Evolutionary conservation across 495 filamentous ascomycete species (phyloP).

Genomic region (Staphylotrichum tortipilum): DNA sequence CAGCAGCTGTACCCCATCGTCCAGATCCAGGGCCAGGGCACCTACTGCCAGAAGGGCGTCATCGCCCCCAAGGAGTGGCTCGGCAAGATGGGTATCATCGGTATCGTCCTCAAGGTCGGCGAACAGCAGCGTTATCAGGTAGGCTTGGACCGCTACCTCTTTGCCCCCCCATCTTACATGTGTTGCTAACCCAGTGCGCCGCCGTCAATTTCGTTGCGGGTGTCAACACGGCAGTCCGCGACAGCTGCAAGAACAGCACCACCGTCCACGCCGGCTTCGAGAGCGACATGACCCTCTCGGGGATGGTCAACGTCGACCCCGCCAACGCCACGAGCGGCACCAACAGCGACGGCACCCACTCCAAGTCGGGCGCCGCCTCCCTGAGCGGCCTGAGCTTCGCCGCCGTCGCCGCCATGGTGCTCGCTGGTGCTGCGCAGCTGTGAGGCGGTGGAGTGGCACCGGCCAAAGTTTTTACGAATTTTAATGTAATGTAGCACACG

Average conservation of each 20-base stretch:
- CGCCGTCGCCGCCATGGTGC: not conserved
- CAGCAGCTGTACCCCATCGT: slow-evolving; percentile 37
- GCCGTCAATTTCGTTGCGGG: slow-evolving; percentile 43
- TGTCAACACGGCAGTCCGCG: slow-evolving; percentile 9
- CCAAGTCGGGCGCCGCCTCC: slow-evolving; percentile 7
- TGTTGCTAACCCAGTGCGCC: slow-evolving; percentile 33
- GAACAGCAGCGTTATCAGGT: too few relatives aligned
- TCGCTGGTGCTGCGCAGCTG: slow-evolving; percentile 7
- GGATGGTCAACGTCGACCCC: slow-evolving; percentile 11
- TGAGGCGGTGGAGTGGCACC: too few relatives aligned
- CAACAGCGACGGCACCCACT: slow-evolving; percentile 2
- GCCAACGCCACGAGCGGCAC: slow-evolving; percentile 9
- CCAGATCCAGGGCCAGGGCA: slow-evolving; percentile 35
- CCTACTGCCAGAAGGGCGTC: slow-evolving; percentile 34
- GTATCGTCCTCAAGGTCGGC: slow-evolving; percentile 24
- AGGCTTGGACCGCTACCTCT: too few relatives aligned
- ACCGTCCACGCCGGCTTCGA: slow-evolving; percentile 26
- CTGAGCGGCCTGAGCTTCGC: not conserved
- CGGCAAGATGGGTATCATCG: slow-evolving; percentile 40
- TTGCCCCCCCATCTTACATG: not conserved
- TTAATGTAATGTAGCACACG: too few relatives aligned
- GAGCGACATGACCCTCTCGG: slow-evolving; percentile 23
- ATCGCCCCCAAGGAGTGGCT: slow-evolving; percentile 34
- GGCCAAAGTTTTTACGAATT: too few relatives aligned
- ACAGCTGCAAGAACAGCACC: slow-evolving; percentile 34